A percentile compares a stretch with the other conserved stretches of the same genome.
Conservation (phyloP, 2,329 filamentous ascomycete genomes). For the Xenosphaeropsis pyriputrescens region DNA sequence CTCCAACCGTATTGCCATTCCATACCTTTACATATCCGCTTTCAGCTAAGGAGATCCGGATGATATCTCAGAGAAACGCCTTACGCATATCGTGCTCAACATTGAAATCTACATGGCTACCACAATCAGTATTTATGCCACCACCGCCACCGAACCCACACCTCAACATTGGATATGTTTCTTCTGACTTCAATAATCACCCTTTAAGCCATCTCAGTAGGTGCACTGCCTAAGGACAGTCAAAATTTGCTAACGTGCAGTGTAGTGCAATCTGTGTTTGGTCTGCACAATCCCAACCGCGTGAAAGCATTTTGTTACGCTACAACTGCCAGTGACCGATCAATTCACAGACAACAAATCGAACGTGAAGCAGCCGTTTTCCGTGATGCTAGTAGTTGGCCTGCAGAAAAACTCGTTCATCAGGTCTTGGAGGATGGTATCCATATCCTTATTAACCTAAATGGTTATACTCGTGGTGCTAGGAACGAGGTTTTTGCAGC, state of each 20-base stretch:
- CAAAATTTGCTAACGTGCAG: conserved; percentile 11
- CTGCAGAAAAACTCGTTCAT: conserved; percentile 67
- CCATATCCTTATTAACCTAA: conserved; percentile 93
- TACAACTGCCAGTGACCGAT: conserved; percentile 82
- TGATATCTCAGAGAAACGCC: conserved; percentile 91
- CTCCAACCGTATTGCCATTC: conserved; percentile 89
- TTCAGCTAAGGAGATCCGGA: conserved; percentile 77
- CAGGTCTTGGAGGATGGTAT: conserved; percentile 82
- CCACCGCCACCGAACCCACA: conserved; percentile 68
- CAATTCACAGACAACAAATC: conserved; percentile 80
- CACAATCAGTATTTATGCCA: conserved; percentile 66
- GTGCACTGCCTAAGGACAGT: conserved; percentile 1
- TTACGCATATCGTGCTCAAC: conserved; percentile 87
- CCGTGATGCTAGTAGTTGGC: conserved; percentile 75
- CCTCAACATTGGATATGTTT: conserved; percentile 90
- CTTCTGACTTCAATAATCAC: conserved; percentile 98
- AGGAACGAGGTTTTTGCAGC: conserved; percentile 95
- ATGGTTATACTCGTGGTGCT: conserved; percentile 93
- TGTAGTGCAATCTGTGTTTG: conserved; percentile 92
- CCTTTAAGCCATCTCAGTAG: conserved; percentile 59
- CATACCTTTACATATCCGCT: conserved; percentile 95
- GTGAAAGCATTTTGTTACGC: conserved; percentile 90
- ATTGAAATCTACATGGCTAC: conserved; percentile 74
- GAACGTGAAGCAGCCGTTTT: conserved; percentile 87
- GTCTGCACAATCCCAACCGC: conserved; percentile 60